Conservation (phyloP, 2,329 filamentous ascomycete species). For the Sporothrix pseudoabietina region DNA sequence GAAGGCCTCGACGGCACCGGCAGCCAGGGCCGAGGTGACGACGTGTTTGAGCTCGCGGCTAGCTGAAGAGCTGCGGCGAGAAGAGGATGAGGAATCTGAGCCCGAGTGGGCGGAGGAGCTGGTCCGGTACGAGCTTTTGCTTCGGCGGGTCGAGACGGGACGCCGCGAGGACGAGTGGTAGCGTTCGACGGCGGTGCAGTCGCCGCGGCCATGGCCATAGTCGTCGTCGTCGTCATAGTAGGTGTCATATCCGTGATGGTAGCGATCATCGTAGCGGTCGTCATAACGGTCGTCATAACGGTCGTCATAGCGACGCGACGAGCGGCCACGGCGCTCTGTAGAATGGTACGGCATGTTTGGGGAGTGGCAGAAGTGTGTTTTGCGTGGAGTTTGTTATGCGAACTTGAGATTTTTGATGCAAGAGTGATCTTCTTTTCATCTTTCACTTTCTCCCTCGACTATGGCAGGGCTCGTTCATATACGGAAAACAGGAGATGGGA, state of each 20-base stretch:
- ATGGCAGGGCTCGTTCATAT: background rate
- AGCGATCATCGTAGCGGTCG: conserved; percentile 7
- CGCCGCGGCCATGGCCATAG: background rate
- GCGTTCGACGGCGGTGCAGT: background rate
- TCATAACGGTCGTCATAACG: background rate
- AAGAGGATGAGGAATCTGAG: background rate
- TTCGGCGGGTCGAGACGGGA: background rate
- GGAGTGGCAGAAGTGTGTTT: background rate
- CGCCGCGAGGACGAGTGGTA: background rate
- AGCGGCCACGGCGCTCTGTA: conserved; percentile 21
- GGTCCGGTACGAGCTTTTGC: background rate
- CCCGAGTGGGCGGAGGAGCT: background rate
- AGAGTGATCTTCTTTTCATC: background rate
- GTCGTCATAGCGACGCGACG: conserved; percentile 11
- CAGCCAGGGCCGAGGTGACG: conserved; percentile 33
- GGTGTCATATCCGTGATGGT: conserved; percentile 9
- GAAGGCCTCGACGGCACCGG: conserved; percentile 35
- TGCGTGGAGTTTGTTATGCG: background rate
- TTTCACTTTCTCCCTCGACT: background rate
- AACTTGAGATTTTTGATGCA: background rate
- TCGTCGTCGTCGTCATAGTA: background rate
- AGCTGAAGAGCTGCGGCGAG: background rate
- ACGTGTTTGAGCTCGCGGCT: conserved; percentile 28
- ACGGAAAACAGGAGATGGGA: background rate
- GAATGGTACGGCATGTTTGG: conserved; percentile 2